A percentile compares a stretch with the other conserved stretches of the same genome.
phyloP scores from a whole-genome alignment of 2,329 filamentous ascomycete species.

The Pseudovirgaria hyperparasitica region DNA sequence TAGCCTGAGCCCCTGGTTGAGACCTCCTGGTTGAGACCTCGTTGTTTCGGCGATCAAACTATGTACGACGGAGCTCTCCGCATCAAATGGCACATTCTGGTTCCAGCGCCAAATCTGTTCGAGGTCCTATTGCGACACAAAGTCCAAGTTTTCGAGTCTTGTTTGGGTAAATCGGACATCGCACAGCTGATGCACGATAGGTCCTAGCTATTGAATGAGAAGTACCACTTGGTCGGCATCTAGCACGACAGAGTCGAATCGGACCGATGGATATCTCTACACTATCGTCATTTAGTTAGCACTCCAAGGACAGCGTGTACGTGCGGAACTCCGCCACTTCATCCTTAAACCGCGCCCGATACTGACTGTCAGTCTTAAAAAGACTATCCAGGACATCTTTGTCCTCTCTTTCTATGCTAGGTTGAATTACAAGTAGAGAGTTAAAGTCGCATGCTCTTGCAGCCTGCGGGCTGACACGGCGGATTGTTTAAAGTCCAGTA shows the following conservation, averaged over 20 bases:
- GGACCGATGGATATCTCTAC: too few species aligned
- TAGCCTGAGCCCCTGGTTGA: conserved; percentile 2
- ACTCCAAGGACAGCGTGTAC: too few species aligned
- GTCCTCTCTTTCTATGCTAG: too few species aligned
- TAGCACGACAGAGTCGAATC: conserved; percentile 4
- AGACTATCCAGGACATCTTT: too few species aligned
- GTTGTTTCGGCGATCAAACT: conserved; percentile 4
- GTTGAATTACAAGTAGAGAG: conserved; percentile 40
- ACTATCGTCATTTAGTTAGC: too few species aligned
- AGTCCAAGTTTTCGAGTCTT: conserved; percentile 3
- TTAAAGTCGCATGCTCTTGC: conserved; percentile 40
- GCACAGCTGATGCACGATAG: conserved; percentile 4
- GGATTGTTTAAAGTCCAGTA: conserved; percentile 16
- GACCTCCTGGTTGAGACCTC: too few species aligned
- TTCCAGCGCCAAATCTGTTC: too few species aligned
- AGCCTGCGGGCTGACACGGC: conserved; percentile 32
- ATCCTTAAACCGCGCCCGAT: too few species aligned
- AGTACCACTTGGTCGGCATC: conserved; percentile 2
- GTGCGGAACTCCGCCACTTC: too few species aligned
- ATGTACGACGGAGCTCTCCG: conserved; percentile 3
- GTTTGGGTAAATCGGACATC: conserved; percentile 3
- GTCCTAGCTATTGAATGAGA: conserved; percentile 2
- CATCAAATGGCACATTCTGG: conserved; percentile 3
- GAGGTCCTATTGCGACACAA: conserved; percentile 20
- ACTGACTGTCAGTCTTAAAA: too few species aligned